Percentiles rank a stretch among this genome's conserved stretches.
Conservation (phyloP, 2,329 filamentous ascomycete species). For the Sporothrix variecibatus region DNA sequence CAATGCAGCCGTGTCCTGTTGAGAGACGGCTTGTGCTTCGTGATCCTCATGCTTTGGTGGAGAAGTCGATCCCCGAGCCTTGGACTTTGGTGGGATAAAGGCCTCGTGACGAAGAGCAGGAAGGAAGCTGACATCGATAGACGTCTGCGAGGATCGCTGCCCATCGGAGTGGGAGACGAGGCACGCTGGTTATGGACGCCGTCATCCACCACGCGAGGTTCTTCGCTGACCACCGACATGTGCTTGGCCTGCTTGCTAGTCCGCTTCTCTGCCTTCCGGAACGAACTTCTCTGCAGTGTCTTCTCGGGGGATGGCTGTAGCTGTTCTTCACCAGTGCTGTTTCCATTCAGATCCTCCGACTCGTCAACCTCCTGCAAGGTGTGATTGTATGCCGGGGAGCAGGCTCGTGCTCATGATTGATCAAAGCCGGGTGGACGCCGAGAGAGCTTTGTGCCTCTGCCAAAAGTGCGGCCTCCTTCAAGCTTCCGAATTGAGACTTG, state of each 20-base stretch:
- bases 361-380: not conserved
- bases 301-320: not conserved
- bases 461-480: slow-evolving; percentile 19
- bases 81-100: slow-evolving; percentile 37
- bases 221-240: slow-evolving; percentile 23
- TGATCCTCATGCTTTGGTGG: not conserved
- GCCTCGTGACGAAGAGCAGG: slow-evolving; percentile 45
- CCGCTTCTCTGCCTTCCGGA: slow-evolving; percentile 26
- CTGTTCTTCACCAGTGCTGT: not conserved
- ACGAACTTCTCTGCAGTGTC: not conserved
- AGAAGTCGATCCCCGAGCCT: slow-evolving; percentile 19
- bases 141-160: slow-evolving; percentile 8
- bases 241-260: slow-evolving; percentile 22
- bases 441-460: not conserved
- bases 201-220: not conserved
- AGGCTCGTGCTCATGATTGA: not conserved
- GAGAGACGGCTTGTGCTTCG: not conserved
- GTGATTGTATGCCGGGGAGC: not conserved
- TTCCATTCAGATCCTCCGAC: not conserved
- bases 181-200: not conserved
- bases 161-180: not conserved
- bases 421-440: slow-evolving; percentile 18
- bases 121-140: slow-evolving; percentile 38
- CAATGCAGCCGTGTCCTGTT: not conserved
- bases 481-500: slow-evolving; percentile 1